These are phyloP conservation scores for Magnusiomyces ingens DNA, from an alignment of 1,139 yeast genomes.

Conservation along the genomic window DNA sequence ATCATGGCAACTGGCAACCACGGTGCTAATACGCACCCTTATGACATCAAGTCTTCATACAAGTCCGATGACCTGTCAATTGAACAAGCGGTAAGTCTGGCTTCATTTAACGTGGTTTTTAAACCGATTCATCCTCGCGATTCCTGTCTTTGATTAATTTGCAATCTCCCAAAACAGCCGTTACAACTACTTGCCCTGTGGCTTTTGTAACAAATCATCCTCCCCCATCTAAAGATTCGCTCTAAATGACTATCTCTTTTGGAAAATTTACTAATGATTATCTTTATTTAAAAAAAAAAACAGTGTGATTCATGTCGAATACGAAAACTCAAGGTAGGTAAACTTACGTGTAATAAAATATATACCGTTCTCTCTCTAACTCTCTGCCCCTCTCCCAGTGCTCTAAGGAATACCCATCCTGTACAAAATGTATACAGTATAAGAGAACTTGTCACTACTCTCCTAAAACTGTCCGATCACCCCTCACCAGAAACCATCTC, in stretches of 20 bases:
- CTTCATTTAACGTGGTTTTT: not conserved
- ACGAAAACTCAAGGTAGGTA: constrained; percentile 38
- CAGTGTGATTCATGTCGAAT: constrained; percentile 48
- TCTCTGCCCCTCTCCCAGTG: constrained; percentile 35
- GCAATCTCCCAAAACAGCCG: too few species aligned
- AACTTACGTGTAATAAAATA: not conserved
- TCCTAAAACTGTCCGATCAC: constrained; percentile 72
- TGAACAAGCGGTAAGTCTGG: constrained; percentile 14
- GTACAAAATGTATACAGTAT: constrained; percentile 68
- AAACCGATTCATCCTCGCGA: too few species aligned
- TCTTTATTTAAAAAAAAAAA: not conserved
- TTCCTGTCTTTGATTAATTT: too few species aligned
- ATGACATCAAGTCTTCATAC: not conserved
- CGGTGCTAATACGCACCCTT: not conserved
- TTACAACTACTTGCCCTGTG: too few species aligned
- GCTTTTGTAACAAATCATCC: too few species aligned
- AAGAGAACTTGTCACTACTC: constrained; percentile 71
- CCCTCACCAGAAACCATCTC: constrained; percentile 62
- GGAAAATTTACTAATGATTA: not conserved
- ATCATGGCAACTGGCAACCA: not conserved
- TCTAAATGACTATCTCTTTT: too few species aligned
- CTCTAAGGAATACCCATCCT: constrained; percentile 68
- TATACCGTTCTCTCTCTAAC: constrained; percentile 32
- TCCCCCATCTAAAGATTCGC: too few species aligned
- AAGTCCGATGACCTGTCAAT: constrained; percentile 1